Conservation (phyloP, 306 rosid genomes). For the Vicia villosa region DNA sequence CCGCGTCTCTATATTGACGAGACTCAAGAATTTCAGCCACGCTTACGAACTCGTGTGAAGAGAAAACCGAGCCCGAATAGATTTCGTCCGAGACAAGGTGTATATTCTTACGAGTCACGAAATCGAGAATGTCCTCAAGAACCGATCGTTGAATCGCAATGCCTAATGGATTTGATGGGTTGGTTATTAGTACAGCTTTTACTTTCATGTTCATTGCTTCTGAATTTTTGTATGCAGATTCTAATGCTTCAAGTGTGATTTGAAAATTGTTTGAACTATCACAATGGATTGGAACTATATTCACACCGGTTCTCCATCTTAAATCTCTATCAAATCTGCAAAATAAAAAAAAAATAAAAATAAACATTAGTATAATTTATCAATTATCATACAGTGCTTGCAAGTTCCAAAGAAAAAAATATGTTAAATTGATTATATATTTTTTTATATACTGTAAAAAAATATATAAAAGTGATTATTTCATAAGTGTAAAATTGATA, state of each 20-base stretch:
- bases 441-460: not conserved
- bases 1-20: conserved; percentile 45
- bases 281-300: conserved; percentile 83
- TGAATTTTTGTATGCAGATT: conserved; percentile 64
- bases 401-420: conserved; percentile 19
- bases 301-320: conserved; percentile 93
- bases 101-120: conserved; percentile 70
- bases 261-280: conserved; percentile 82
- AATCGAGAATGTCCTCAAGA: conserved; percentile 65
- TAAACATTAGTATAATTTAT: not conserved
- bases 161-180: conserved; percentile 92
- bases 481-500: too few relatives aligned
- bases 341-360: not conserved
- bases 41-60: conserved; percentile 65
- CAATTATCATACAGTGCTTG: not conserved
- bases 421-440: not conserved
- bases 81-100: conserved; percentile 92
- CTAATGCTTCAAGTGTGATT: conserved; percentile 68
- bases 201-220: conserved; percentile 55
- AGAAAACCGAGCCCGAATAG: conserved; percentile 88
- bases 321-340: conserved; percentile 92
- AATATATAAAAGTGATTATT: too few relatives aligned
- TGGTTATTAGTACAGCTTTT: conserved; percentile 75
- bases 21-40: conserved; percentile 66
- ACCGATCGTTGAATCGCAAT: conserved; percentile 62